Conservation (phyloP, 768 basidiomycete genomes). For the Auriscalpium microsporum region DNA sequence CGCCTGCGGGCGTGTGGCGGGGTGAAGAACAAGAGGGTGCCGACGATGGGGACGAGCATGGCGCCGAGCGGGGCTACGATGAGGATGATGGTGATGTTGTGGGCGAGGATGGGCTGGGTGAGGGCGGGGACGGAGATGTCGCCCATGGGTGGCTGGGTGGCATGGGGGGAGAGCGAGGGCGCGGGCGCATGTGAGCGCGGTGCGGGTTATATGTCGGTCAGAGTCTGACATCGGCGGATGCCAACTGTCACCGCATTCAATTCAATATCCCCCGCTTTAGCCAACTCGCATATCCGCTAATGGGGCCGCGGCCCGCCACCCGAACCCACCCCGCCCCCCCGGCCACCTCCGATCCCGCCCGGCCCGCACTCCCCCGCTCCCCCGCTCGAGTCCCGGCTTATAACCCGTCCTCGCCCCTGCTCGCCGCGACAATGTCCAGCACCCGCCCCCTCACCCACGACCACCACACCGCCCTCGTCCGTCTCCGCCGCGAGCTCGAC, state of each 20-base stretch:
- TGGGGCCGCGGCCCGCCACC: too few relatives aligned
- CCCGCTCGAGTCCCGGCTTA: too few relatives aligned
- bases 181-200: not conserved
- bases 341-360: too few relatives aligned
- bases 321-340: too few relatives aligned
- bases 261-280: not conserved
- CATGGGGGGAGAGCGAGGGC: not conserved
- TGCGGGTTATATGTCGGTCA: not conserved
- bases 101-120: not conserved
- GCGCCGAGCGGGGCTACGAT: conserved; percentile 12
- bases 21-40: conserved; percentile 9
- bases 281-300: too few relatives aligned
- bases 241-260: not conserved
- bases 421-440: not conserved
- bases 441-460: not conserved
- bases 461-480: not conserved
- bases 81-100: conserved; percentile 10
- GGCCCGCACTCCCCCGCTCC: not conserved
- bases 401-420: not conserved
- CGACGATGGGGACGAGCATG: conserved; percentile 8
- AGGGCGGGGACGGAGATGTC: not conserved
- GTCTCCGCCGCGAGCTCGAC: not conserved
- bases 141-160: not conserved
- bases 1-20: conserved; percentile 6
- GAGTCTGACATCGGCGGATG: not conserved